Evolutionary conservation across 169 alveolate species (phyloP), one percentile per base, ranked within the genome.

Genomic region (Plasmodium knowlesi): DNA sequence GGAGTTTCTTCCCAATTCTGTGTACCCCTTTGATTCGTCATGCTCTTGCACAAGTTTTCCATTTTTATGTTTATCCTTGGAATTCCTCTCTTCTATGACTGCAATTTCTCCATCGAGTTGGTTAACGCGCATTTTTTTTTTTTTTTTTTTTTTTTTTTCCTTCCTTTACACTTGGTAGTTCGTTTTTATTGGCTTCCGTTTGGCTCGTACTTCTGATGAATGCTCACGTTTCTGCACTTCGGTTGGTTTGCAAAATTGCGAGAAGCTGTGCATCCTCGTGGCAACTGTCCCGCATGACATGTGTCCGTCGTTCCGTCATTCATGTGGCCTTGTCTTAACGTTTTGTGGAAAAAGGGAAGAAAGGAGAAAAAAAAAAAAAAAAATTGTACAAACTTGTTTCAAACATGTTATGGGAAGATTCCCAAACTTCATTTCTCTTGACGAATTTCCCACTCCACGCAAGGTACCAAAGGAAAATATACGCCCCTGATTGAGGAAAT

Each of bases 21-120:
- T 88, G 72, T 57, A 82, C 19, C 30, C 30, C 50, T 82, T 46
- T 83, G 74, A 61, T 83, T 90, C 92, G 80, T 37, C 79, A 73
- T 90, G 50, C 81, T 46, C 54, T 43, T 83, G 72, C 80, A 84
- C 81, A 50, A 84, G 76, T 73, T 57, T 37, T 25, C 39, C 39
- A 39, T 57, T 22, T 88, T 30, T 43, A 12, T n/a, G 28, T 50
- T 91, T 72, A 8, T 6, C 8, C 28, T 25, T 53, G 53, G 10
- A 28, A 10, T 28, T 10, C 54, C 8, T 53, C 37, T 25, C 70
- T 70, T 1, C 71, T 37, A 8, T 46, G 32, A 22, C 41, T 70
- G 3, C 14, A 88, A 37, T 81, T 88, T 9, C 74, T 32, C 22
- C 72, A 73, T n/a, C 28, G 30, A 57, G 6, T 19, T 34, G 19